Conservation (phyloP, 352 stramenopile genomes). For the Pythium dissimile region DNA sequence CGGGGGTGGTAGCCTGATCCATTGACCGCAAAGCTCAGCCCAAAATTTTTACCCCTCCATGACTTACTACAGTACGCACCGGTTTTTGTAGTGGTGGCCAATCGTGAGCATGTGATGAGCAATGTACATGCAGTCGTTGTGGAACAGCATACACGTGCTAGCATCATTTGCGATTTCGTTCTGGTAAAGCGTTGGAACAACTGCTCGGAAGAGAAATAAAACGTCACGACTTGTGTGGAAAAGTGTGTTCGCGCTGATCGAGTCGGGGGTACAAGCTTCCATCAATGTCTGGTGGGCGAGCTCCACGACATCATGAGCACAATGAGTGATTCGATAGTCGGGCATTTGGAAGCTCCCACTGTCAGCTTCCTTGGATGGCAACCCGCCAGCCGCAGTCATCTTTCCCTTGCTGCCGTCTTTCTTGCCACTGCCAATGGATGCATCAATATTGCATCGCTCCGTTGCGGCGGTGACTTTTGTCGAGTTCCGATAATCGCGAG, state of each 20-base stretch:
- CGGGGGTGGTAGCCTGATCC: conserved; percentile 51
- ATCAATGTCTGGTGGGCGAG: conserved; percentile 60
- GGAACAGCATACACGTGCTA: conserved; percentile 69
- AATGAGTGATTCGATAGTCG: conserved; percentile 56
- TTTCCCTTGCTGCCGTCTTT: conserved; percentile 39
- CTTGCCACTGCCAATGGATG: conserved; percentile 23
- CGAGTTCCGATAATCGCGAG: conserved; percentile 56
- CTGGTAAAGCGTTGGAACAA: conserved; percentile 67
- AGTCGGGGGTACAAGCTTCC: conserved; percentile 46
- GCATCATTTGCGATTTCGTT: conserved; percentile 63
- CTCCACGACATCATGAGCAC: conserved; percentile 58
- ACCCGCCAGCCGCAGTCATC: background rate
- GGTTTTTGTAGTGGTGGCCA: conserved; percentile 66
- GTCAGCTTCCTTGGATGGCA: conserved; percentile 27
- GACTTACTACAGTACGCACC: too few relatives aligned
- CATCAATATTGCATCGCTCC: conserved; percentile 54
- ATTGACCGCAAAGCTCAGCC: background rate
- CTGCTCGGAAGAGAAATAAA: conserved; percentile 64
- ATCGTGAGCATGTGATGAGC: conserved; percentile 78
- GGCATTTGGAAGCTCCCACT: conserved; percentile 61
- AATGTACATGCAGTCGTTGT: conserved; percentile 86
- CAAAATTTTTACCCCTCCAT: too few relatives aligned
- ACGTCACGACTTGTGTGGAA: conserved; percentile 79
- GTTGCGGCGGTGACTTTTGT: conserved; percentile 45
- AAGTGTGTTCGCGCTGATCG: conserved; percentile 46